A percentile compares a stretch with the other conserved stretches of the same genome.
Evolutionary conservation across 768 basidiomycete genomes (phyloP).

Genomic region (Kwoniella sp.): DNA sequence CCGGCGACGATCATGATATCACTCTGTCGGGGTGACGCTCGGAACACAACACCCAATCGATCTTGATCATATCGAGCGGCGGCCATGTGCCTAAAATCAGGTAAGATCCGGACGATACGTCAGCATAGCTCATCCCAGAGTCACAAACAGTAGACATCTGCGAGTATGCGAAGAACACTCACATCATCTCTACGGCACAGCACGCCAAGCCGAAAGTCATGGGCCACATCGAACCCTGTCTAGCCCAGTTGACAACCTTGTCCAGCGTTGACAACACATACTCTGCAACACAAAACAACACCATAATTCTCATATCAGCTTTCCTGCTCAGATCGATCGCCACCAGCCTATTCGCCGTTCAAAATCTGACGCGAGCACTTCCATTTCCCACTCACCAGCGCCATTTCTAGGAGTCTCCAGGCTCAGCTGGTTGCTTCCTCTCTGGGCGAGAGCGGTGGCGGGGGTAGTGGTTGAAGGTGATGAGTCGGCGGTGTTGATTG

Average conservation of each 20-base stretch:
- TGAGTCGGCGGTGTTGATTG: conserved; percentile 42
- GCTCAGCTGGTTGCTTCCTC: conserved; percentile 78
- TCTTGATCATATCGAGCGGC: conserved; percentile 99
- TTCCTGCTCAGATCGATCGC: background rate
- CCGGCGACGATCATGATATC: conserved; percentile 99
- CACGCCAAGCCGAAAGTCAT: conserved; percentile 98
- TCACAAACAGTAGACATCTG: too few relatives aligned
- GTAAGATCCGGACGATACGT: too few relatives aligned
- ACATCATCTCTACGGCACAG: conserved; percentile 84
- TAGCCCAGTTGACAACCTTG: conserved; percentile 95
- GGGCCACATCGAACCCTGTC: conserved; percentile 99
- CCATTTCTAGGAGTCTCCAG: conserved; percentile 86
- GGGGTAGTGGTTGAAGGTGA: conserved; percentile 51
- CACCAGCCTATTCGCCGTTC: background rate
- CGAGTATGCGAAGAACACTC: conserved; percentile 19
- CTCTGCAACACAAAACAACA: conserved; percentile 61
- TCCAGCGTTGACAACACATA: conserved; percentile 95
- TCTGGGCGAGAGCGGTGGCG: conserved; percentile 69
- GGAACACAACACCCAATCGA: conserved; percentile 93
- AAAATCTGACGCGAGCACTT: background rate
- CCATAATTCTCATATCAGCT: background rate
- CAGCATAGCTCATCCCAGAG: too few relatives aligned
- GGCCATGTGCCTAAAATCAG: conserved; percentile 99
- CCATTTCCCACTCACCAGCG: conserved; percentile 67
- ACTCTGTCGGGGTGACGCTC: conserved; percentile 96